Evolutionary conservation across 2,329 filamentous ascomycete species (phyloP).

Genomic region (Diaporthe ampelina): DNA sequence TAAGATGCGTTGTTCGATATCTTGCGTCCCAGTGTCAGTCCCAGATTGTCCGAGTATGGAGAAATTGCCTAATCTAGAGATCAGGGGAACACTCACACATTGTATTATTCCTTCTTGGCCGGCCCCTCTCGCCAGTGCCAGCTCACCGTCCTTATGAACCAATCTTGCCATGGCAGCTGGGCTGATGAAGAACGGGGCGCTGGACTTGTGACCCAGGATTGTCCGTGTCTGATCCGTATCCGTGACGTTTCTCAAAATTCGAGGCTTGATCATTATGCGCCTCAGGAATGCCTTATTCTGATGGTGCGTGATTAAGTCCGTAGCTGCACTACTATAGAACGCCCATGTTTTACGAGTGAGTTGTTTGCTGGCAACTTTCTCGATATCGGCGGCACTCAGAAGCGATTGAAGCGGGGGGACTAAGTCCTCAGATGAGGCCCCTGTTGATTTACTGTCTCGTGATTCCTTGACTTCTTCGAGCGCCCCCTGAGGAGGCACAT

Average conservation of each 20-base stretch:
- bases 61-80: not conserved
- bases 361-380: conserved; percentile 59
- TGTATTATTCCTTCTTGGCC: conserved; percentile 63
- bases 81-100: conserved; percentile 52
- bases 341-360: conserved; percentile 65
- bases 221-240: conserved; percentile 55
- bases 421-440: not conserved
- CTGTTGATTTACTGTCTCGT: not conserved
- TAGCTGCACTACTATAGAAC: conserved; percentile 68
- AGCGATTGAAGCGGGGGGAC: conserved; percentile 9
- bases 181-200: conserved; percentile 63
- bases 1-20: conserved; percentile 67
- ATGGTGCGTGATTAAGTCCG: conserved; percentile 64
- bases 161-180: conserved; percentile 65
- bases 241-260: conserved; percentile 62
- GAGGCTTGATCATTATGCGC: conserved; percentile 66
- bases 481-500: conserved; percentile 43
- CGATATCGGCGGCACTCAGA: conserved; percentile 57
- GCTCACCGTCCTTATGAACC: conserved; percentile 66
- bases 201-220: conserved; percentile 58
- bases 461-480: conserved; percentile 42
- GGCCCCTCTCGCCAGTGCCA: conserved; percentile 63
- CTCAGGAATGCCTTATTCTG: conserved; percentile 63
- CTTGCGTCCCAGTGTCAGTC: conserved; percentile 41
- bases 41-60: accelerated